phyloP scores from a whole-genome alignment of 768 basidiomycete species.

The Rhodotorula taiwanensis region DNA sequence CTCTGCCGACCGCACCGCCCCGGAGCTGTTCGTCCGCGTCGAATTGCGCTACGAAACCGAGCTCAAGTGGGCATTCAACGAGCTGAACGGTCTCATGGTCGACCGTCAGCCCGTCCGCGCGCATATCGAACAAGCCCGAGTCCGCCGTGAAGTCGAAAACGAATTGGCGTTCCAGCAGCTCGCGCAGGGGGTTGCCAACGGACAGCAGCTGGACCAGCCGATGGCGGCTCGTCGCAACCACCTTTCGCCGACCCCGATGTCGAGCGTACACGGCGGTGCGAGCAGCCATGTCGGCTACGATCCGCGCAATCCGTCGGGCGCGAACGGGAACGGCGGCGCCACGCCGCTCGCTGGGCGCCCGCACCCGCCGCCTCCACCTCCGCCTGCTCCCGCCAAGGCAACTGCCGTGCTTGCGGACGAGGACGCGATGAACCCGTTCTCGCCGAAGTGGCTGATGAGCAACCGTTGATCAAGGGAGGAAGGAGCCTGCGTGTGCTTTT shows the following conservation, averaged over 20 bases:
- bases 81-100: constrained; percentile 7
- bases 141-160: constrained; percentile 6
- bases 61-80: constrained; percentile 14
- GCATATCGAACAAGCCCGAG: neutral
- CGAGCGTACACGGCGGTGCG: neutral
- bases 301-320: neutral
- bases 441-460: no score
- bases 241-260: neutral
- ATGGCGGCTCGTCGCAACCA: neutral
- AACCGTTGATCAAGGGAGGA: no score
- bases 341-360: no score
- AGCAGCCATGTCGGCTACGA: neutral
- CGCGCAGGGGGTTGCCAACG: neutral
- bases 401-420: no score
- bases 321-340: no score
- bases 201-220: neutral
- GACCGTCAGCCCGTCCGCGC: neutral
- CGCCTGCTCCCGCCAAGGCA: no score
- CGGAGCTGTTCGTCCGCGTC: neutral
- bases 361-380: no score
- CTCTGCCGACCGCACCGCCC: neutral
- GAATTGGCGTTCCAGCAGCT: constrained; percentile 1
- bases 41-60: constrained; percentile 29
- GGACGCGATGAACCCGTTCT: no score
- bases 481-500: no score